These are phyloP conservation scores for Tubosaeta sp. DNA, from an alignment of 768 basidiomycete species.

Conservation along the genomic window DNA sequence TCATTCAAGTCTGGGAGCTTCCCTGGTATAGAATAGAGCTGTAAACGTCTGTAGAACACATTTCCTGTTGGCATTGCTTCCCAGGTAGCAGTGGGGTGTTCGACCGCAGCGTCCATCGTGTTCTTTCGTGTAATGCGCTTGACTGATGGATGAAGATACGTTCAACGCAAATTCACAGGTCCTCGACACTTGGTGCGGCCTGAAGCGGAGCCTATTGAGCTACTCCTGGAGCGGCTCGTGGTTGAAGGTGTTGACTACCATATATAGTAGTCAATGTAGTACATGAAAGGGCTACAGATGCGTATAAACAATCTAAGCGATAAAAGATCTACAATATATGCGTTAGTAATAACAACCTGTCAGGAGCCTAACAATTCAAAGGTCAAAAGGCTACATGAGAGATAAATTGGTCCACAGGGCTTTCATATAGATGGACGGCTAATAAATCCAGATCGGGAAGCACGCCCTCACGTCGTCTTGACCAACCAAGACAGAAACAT, in stretches of 20 bases:
- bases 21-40: slow-evolving; percentile 78
- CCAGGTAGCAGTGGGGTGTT: slow-evolving; percentile 83
- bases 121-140: not conserved
- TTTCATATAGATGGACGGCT: slow-evolving; percentile 4
- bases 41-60: slow-evolving; percentile 84
- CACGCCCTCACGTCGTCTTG: slow-evolving; percentile 60
- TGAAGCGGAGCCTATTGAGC: not conserved
- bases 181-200: not conserved
- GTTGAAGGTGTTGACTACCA: not conserved
- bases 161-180: not conserved
- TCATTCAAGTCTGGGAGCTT: slow-evolving; percentile 76
- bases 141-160: not conserved
- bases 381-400: no score
- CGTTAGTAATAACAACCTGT: not conserved
- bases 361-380: not conserved
- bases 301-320: not conserved
- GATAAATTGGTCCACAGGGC: not conserved
- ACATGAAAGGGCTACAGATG: not conserved
- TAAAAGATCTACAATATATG: slow-evolving; percentile 11
- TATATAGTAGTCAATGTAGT: not conserved
- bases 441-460: slow-evolving; percentile 57
- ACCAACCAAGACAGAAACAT: slow-evolving; percentile 62
- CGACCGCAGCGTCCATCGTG: slow-evolving; percentile 38
- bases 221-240: no score
- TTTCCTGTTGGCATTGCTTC: slow-evolving; percentile 84